Evolutionary conservation across 1,284 basidiomycete species (phyloP).

Genomic region (Papiliotrema nemorosa): DNA sequence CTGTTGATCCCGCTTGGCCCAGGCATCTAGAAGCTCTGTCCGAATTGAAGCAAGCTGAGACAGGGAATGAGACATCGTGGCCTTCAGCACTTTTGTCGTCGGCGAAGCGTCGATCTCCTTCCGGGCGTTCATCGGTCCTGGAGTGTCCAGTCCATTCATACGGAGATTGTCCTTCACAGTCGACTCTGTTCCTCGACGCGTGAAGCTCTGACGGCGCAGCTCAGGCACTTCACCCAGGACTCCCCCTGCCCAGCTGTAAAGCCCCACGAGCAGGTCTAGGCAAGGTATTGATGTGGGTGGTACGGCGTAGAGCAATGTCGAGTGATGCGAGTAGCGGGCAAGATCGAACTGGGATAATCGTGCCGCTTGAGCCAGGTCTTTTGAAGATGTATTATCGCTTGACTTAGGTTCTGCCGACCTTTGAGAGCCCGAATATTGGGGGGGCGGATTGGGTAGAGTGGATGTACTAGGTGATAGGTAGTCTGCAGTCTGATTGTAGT

Average conservation of each 20-base stretch:
- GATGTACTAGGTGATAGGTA: constrained; percentile 31
- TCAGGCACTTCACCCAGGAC: constrained; percentile 24
- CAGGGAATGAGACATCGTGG: constrained; percentile 27
- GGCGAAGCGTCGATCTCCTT: background rate
- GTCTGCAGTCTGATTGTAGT: constrained; percentile 38
- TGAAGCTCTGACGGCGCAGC: background rate
- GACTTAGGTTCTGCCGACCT: background rate
- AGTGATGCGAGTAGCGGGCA: constrained; percentile 43
- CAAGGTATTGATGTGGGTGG: constrained; percentile 45
- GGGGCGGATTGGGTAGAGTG: background rate
- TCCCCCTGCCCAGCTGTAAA: constrained; percentile 44
- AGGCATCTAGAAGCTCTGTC: constrained; percentile 30
- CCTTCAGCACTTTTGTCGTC: constrained; percentile 21
- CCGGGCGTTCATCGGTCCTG: background rate
- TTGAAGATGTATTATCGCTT: background rate
- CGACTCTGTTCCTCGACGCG: background rate
- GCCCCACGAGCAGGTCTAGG: constrained; percentile 41
- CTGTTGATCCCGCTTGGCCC: constrained; percentile 34
- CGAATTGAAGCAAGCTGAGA: constrained; percentile 30
- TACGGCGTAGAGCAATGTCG: constrained; percentile 43
- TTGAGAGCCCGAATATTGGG: background rate
- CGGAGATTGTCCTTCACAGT: background rate
- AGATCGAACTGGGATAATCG: constrained; percentile 44
- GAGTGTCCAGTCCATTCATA: background rate
- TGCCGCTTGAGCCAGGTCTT: constrained; percentile 37